Base-by-base conservation (phyloP, 345 rosid genomes). In the Combretum micranthum region DNA sequence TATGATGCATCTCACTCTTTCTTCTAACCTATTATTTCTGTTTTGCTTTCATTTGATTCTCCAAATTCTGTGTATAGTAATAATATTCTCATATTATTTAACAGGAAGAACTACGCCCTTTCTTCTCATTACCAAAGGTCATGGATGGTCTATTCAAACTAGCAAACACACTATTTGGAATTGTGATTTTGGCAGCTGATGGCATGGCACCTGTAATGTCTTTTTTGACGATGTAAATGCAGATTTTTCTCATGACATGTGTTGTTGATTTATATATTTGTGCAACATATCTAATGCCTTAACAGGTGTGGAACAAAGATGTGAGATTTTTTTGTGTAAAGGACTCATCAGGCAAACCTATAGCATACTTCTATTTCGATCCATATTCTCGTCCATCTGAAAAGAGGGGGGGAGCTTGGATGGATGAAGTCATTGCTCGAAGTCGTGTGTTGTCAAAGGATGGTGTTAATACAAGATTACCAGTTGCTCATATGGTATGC, bases 351-450 rank as follows among this genome's bases (percentile, higher is more conserved):
- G 89, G 95, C 48, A 74, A 67, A 62, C 87, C 98, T 46, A 62
- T 62, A 71, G 95, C 98, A 12, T 88, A 92, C 70, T 92, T 92
- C 65, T 88, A 88, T 73, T 92, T 92, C 68, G 98, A 92, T 77
- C 96, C 98, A 53, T 88, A 84, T 65, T 86, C 96, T 61, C 96
- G 98, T 53, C 96, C 98, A 47, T 78, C 98, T 37, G 93, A 92
- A 63, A 92, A 92, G 71, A 74, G 63, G 61, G 93, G 72, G 20
- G 97, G 96, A 50, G 97, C 97, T 52, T 91, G 97, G 96, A 82
- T 87, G 96, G 80, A 76, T 71, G 97, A 87, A 68, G 97, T 91
- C 46, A 70, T 87, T 72, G 68, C 79, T 26, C 81, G 91, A 56
- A 91, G 97, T 72, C 85, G 77, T 47, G 83, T 87, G 56, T 18